phyloP scores from a whole-genome alignment of 192 early-diverging fungal species.

The Dissophora ornata region DNA sequence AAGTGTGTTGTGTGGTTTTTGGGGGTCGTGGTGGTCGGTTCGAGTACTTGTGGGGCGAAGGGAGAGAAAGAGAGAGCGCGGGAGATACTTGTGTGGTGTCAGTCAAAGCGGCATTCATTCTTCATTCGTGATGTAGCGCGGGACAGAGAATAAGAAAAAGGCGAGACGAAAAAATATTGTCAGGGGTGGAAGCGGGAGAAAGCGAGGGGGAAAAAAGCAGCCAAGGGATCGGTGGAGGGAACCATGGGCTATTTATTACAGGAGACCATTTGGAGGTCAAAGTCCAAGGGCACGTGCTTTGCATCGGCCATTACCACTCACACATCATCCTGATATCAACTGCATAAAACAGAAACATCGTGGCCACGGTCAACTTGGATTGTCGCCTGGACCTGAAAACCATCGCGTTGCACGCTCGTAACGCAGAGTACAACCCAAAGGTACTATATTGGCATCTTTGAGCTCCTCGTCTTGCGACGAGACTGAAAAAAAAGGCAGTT shows the following conservation, averaged over 20 bases:
- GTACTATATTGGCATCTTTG: conserved; percentile 61
- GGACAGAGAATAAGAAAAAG: too few relatives aligned
- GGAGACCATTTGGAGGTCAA: too few relatives aligned
- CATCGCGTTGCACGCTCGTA: conserved; percentile 98
- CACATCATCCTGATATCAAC: too few relatives aligned
- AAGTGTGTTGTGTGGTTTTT: too few relatives aligned
- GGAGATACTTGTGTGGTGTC: background rate
- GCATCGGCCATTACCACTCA: too few relatives aligned
- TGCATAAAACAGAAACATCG: too few relatives aligned
- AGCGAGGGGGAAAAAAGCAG: background rate
- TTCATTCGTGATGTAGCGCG: too few relatives aligned
- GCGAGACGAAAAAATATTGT: background rate
- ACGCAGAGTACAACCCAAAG: conserved; percentile 99
- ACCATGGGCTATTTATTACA: conserved; percentile 11
- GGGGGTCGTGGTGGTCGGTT: too few relatives aligned
- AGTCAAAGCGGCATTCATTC: too few relatives aligned
- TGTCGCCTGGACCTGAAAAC: conserved; percentile 97
- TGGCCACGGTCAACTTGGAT: conserved; percentile 98
- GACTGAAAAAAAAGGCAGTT: conserved; percentile 1
- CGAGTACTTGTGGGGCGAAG: background rate
- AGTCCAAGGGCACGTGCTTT: too few relatives aligned
- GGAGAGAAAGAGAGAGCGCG: background rate
- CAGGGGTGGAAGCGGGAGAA: background rate
- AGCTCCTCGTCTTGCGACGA: background rate
- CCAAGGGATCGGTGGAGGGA: background rate